Conservation (phyloP, 1,284 basidiomycete species). For the Volvariella surrecta region DNA sequence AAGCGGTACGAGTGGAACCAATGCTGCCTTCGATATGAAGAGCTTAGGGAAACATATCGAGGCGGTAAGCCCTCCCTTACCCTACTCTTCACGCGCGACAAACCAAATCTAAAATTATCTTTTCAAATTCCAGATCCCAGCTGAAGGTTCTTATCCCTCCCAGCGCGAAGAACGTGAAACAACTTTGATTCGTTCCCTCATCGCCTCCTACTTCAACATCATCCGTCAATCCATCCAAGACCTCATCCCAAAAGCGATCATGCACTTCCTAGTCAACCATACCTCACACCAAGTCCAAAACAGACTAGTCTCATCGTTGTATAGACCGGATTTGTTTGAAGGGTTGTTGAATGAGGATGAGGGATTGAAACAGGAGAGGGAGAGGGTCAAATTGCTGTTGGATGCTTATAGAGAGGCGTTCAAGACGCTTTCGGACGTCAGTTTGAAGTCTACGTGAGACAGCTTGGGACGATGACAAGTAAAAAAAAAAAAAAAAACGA, state of each 20-base stretch:
- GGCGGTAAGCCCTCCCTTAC: constrained; percentile 49
- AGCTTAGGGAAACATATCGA: constrained; percentile 95
- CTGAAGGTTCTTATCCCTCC: constrained; percentile 55
- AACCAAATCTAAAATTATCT: not conserved
- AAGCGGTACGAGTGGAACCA: constrained; percentile 66
- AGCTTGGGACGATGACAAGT: too few species aligned
- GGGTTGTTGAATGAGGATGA: constrained; percentile 96
- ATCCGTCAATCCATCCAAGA: constrained; percentile 96
- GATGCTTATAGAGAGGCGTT: constrained; percentile 98
- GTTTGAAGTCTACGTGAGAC: constrained; percentile 57
- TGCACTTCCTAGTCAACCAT: constrained; percentile 94
- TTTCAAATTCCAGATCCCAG: constrained; percentile 35
- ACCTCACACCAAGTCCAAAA: constrained; percentile 97
- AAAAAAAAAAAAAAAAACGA: too few species aligned
- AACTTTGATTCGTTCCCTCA: constrained; percentile 87
- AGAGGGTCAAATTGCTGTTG: constrained; percentile 88
- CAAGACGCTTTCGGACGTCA: constrained; percentile 75
- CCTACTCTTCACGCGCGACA: too few species aligned
- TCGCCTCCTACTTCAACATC: constrained; percentile 94
- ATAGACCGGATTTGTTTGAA: constrained; percentile 90
- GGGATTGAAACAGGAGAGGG: constrained; percentile 85
- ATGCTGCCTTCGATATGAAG: constrained; percentile 97
- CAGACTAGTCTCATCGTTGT: constrained; percentile 84
- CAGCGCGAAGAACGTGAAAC: constrained; percentile 95
- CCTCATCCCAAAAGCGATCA: constrained; percentile 93